phyloP scores from a whole-genome alignment of 1,284 basidiomycete species.

The Pascua guehoae region DNA sequence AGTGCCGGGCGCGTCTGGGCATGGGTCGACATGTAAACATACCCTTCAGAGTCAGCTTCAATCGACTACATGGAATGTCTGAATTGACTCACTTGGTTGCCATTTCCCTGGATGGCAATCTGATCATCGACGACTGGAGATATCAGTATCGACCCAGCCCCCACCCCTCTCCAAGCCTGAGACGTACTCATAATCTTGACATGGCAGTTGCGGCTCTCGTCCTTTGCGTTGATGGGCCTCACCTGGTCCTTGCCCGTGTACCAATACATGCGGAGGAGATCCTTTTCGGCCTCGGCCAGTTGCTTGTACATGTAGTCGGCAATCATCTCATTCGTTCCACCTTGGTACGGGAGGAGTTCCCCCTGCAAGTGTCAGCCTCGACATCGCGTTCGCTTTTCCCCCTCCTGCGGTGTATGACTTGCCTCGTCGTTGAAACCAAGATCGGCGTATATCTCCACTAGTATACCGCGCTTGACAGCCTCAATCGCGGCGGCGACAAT shows the following conservation, averaged over 20 bases:
- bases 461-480: conserved; percentile 61
- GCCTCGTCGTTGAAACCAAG: conserved; percentile 61
- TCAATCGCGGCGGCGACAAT: conserved; percentile 61
- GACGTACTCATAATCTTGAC: conserved; percentile 61
- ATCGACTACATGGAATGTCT: too few relatives aligned
- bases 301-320: conserved; percentile 60
- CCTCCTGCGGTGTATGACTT: neutral
- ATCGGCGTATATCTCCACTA: conserved; percentile 61
- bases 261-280: conserved; percentile 62
- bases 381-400: too few relatives aligned
- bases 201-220: conserved; percentile 67
- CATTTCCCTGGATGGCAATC: conserved; percentile 56
- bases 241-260: conserved; percentile 57
- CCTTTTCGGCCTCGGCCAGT: conserved; percentile 52
- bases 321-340: conserved; percentile 70
- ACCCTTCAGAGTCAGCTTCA: too few relatives aligned
- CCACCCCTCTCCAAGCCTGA: neutral
- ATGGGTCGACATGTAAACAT: too few relatives aligned
- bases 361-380: too few relatives aligned
- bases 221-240: conserved; percentile 60
- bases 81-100: conserved; percentile 23
- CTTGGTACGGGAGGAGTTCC: conserved; percentile 63
- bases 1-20: neutral
- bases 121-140: conserved; percentile 57
- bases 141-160: neutral